A percentile compares a stretch with the other conserved stretches of the same genome.
Evolutionary conservation across 2,329 filamentous ascomycete species (phyloP).

Genomic region (Alternaria conjuncta): DNA sequence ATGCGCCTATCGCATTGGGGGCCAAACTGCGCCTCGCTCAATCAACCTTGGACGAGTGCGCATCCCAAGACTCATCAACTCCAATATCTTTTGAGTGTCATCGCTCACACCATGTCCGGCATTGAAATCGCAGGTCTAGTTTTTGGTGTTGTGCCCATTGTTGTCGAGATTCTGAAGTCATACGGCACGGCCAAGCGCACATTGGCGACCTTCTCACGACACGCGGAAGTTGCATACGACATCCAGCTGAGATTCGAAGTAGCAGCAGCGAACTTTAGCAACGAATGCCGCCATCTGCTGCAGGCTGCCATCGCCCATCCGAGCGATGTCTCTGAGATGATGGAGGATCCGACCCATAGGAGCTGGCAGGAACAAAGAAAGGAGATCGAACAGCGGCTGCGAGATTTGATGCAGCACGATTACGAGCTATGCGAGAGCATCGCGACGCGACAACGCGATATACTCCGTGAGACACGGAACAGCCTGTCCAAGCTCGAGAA

Average conservation of each 20-base stretch:
- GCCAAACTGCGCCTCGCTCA: background rate
- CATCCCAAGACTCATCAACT: background rate
- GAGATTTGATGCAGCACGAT: constrained; percentile 11
- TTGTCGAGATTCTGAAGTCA: background rate
- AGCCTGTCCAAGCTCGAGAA: constrained; percentile 7
- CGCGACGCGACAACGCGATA: constrained; percentile 10
- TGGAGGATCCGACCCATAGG: constrained; percentile 2
- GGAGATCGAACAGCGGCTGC: constrained; percentile 9
- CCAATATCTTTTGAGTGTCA: background rate
- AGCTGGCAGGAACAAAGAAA: constrained; percentile 9
- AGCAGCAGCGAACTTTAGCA: background rate
- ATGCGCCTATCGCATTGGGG: background rate
- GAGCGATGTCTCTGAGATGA: constrained; percentile 13
- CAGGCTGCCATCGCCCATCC: constrained; percentile 6
- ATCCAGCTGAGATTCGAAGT: background rate
- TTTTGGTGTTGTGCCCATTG: background rate
- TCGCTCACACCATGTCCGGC: background rate
- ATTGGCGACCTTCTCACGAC: background rate
- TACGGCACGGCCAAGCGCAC: background rate
- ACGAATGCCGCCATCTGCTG: constrained; percentile 11
- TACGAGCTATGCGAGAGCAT: constrained; percentile 12
- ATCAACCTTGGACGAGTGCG: background rate
- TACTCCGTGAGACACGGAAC: constrained; percentile 10
- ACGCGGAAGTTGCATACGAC: background rate
- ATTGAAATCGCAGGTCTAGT: background rate